Conservation (phyloP, 129 eudicot genomes). For the Flaveria brownii region DNA sequence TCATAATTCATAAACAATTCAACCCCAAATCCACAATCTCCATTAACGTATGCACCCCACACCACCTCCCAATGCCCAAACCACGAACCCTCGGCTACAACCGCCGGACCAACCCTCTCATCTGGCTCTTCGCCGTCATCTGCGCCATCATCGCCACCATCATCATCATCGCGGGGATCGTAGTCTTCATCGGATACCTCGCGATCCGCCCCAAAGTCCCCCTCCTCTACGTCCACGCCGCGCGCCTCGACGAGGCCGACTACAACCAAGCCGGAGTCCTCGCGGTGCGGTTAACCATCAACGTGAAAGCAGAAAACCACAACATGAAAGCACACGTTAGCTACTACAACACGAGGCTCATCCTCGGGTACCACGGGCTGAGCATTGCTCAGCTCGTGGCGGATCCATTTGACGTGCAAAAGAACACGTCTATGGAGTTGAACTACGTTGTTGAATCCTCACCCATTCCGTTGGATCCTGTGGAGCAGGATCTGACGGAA, state of each 20-base stretch:
- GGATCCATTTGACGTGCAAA: conserved; percentile 50
- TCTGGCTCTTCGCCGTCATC: conserved; percentile 65
- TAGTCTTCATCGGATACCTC: conserved; percentile 60
- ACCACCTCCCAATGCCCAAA: conserved; percentile 44
- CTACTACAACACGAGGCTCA: conserved; percentile 43
- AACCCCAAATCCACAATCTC: background rate
- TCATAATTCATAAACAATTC: conserved; percentile 36
- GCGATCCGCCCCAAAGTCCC: conserved; percentile 62
- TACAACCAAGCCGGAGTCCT: conserved; percentile 50
- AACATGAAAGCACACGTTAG: conserved; percentile 59
- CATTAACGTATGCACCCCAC: conserved; percentile 17
- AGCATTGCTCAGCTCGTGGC: conserved; percentile 51
- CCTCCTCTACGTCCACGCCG: conserved; percentile 42
- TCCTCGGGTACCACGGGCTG: conserved; percentile 46
- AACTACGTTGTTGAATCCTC: conserved; percentile 45
- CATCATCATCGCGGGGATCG: conserved; percentile 56
- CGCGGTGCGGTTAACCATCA: conserved; percentile 42
- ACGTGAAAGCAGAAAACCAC: conserved; percentile 52
- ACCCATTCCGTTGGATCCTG: conserved; percentile 48
- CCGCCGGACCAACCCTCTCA: conserved; percentile 54
- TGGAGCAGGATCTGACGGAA: conserved; percentile 32
- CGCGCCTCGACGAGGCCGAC: conserved; percentile 45
- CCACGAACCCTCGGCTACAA: conserved; percentile 9
- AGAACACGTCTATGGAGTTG: conserved; percentile 41
- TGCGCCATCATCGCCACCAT: conserved; percentile 48